These are phyloP conservation scores for Pseudogymnoascus sp. DNA, from an alignment of 2,329 filamentous ascomycete species.

Conservation along the genomic window DNA sequence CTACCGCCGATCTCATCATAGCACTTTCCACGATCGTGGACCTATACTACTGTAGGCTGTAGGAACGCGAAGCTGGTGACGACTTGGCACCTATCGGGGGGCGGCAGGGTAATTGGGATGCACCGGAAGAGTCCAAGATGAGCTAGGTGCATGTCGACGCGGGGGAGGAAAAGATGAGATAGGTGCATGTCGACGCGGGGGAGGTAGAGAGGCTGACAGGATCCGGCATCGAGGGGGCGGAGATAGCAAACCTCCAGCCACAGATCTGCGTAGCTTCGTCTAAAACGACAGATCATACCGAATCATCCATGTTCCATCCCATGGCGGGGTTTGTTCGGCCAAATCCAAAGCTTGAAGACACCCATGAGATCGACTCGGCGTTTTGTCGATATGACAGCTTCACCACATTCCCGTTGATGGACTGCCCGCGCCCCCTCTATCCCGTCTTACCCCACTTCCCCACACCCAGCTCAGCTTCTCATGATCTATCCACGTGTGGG, in stretches of 20 bases:
- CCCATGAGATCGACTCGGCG: not conserved
- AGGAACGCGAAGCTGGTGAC: not conserved
- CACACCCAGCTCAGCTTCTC: not conserved
- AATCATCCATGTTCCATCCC: not conserved
- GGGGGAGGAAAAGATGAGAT: not conserved
- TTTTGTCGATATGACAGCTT: not conserved
- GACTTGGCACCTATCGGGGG: not conserved
- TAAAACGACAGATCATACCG: not conserved
- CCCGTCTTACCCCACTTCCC: not conserved
- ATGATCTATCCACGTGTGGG: not conserved
- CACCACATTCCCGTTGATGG: not conserved
- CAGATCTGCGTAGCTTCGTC: not conserved
- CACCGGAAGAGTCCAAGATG: not conserved
- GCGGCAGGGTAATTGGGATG: not conserved
- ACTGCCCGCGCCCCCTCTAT: not conserved
- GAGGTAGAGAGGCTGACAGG: not conserved
- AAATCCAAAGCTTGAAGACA: not conserved
- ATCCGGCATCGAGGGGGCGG: not conserved
- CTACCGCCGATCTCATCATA: not conserved
- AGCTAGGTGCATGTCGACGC: not conserved
- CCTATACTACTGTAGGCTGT: not conserved
- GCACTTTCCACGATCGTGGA: not conserved
- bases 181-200: not conserved
- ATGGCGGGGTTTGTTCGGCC: not conserved
- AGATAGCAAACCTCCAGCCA: not conserved